Percentiles rank a stretch among this genome's conserved stretches.
Evolutionary conservation across 2,329 filamentous ascomycete genomes (phyloP).

Genomic region (Pseudopithomyces chartarum): DNA sequence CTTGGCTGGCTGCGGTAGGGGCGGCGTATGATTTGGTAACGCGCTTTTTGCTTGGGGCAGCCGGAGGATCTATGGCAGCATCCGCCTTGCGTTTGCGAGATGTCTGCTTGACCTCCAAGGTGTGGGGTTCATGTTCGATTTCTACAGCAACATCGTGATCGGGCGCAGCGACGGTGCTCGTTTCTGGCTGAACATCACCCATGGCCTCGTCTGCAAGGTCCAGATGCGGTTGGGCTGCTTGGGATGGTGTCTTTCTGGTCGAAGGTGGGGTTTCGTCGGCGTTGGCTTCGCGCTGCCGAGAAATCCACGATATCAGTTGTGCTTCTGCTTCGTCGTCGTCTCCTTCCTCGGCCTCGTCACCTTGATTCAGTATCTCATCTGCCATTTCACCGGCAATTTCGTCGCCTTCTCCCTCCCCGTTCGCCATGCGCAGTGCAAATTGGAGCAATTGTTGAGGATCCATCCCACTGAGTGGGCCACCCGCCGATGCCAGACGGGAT

Average conservation of each 20-base stretch:
- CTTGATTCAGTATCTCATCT: conserved; percentile 47
- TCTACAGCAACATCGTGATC: conserved; percentile 4
- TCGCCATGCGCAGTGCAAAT: conserved; percentile 52
- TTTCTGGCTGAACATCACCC: neutral
- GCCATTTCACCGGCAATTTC: conserved; percentile 51
- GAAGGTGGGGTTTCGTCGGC: conserved; percentile 13
- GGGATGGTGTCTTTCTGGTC: conserved; percentile 18
- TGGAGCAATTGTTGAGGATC: conserved; percentile 50
- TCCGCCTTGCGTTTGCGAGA: conserved; percentile 42
- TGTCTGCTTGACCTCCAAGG: neutral
- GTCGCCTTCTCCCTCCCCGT: conserved; percentile 46
- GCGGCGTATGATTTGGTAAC: conserved; percentile 39
- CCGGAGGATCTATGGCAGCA: conserved; percentile 18
- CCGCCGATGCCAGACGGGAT: conserved; percentile 38
- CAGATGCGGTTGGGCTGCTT: conserved; percentile 23
- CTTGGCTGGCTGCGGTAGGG: conserved; percentile 44
- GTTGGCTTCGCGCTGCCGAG: conserved; percentile 33
- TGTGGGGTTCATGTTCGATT: neutral
- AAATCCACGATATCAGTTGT: conserved; percentile 38
- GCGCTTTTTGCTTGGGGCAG: conserved; percentile 32
- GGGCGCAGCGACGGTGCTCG: neutral
- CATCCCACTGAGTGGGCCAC: conserved; percentile 44
- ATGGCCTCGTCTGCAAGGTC: conserved; percentile 10
- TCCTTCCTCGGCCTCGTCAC: conserved; percentile 37
- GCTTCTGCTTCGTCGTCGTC: conserved; percentile 37